phyloP scores from a whole-genome alignment of 225 moss, liverwort and hornwort species.

The Bryum argenteum region DNA sequence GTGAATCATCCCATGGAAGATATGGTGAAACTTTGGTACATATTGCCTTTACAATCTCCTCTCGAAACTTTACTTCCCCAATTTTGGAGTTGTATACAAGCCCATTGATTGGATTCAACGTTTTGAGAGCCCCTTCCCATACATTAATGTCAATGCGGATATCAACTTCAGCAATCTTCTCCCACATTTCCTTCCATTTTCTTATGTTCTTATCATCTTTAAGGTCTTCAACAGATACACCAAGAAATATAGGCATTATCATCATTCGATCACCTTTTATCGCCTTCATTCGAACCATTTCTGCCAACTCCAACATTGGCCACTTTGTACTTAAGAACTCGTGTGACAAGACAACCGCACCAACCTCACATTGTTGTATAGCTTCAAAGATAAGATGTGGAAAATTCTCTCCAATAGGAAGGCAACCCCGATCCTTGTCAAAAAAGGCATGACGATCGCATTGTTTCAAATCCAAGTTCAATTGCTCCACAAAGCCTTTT shows the following conservation, averaged over 20 bases:
- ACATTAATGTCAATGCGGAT: no score
- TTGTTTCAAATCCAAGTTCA: not conserved
- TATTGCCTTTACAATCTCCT: not conserved
- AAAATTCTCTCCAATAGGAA: not conserved
- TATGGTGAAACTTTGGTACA: not conserved
- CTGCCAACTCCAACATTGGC: slow-evolving; percentile 5
- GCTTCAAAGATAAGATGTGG: not conserved
- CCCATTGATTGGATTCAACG: not conserved
- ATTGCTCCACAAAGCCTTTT: not conserved
- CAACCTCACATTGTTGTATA: not conserved
- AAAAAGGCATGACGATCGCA: not conserved
- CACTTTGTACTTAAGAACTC: not conserved
- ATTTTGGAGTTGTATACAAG: not conserved
- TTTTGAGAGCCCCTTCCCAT: not conserved
- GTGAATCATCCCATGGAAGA: no score
- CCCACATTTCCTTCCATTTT: not conserved
- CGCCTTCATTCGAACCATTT: not conserved
- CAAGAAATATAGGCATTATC: not conserved
- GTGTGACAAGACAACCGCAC: not conserved
- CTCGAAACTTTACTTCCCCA: not conserved
- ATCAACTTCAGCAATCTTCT: no score
- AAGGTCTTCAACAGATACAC: not conserved
- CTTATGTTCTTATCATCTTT: not conserved
- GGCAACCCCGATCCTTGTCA: not conserved
- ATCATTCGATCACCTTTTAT: not conserved